Percentiles rank a stretch among this genome's conserved stretches.
Conservation (phyloP, 2,329 filamentous ascomycete species). For the Aspergillus intermedius region DNA sequence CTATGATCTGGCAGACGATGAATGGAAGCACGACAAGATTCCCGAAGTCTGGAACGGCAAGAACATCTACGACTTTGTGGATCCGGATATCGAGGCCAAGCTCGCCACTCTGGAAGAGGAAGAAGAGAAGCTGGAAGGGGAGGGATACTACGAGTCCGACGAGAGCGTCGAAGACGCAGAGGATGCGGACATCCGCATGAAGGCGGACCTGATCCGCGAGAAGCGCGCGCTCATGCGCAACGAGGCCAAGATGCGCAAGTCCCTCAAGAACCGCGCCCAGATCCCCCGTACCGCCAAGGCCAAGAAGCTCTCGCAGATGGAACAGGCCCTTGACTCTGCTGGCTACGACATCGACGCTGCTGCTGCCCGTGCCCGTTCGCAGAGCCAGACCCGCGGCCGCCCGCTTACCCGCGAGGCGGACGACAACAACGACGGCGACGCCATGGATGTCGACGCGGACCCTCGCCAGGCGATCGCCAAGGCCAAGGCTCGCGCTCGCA, state of each 20-base stretch:
- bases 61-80: conserved; percentile 96
- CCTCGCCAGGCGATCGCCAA: conserved; percentile 50
- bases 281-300: conserved; percentile 78
- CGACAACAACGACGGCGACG: conserved; percentile 61
- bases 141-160: conserved; percentile 90
- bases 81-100: conserved; percentile 93
- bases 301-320: conserved; percentile 80
- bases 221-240: conserved; percentile 90
- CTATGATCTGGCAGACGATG: conserved; percentile 77
- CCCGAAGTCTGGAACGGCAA: conserved; percentile 91
- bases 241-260: conserved; percentile 90
- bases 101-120: conserved; percentile 88
- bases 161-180: conserved; percentile 78
- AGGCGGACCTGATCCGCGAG: conserved; percentile 92
- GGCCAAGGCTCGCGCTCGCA: conserved; percentile 64
- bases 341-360: conserved; percentile 77
- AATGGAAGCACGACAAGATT: conserved; percentile 95
- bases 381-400: conserved; percentile 59
- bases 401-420: conserved; percentile 59
- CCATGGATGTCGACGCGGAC: conserved; percentile 55
- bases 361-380: conserved; percentile 63
- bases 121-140: conserved; percentile 83
- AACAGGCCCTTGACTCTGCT: conserved; percentile 74
- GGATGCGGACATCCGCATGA: conserved; percentile 78
- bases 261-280: conserved; percentile 91